Evolutionary conservation across 495 filamentous ascomycete species (phyloP).

Genomic region (Oleoguttula mirabilis): DNA sequence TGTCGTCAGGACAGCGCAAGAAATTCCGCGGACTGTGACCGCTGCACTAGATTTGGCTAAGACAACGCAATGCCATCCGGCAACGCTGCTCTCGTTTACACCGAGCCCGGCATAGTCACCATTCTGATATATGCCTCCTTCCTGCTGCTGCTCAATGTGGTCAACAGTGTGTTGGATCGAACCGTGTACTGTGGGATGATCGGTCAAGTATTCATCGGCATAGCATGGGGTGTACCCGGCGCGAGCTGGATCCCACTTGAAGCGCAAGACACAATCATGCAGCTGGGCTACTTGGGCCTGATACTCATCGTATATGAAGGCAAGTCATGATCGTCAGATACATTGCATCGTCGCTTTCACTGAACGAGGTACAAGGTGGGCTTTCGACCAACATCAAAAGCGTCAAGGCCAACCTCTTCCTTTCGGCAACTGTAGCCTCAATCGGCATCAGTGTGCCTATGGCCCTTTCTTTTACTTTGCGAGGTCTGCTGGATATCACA

Average conservation of each 20-base stretch:
- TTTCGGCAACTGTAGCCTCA: conserved; percentile 49
- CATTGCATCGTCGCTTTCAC: too few relatives aligned
- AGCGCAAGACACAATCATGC: conserved; percentile 46
- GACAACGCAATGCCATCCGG: too few relatives aligned
- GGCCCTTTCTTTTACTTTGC: conserved; percentile 52
- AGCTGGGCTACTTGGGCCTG: conserved; percentile 66
- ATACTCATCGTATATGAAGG: conserved; percentile 66
- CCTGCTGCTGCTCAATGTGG: conserved; percentile 51
- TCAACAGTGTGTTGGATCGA: conserved; percentile 46
- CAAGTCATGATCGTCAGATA: too few relatives aligned
- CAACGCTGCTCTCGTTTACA: conserved; percentile 30
- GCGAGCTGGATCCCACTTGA: conserved; percentile 38
- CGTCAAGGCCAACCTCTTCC: conserved; percentile 45
- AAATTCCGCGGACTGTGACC: too few relatives aligned
- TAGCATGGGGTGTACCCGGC: conserved; percentile 54
- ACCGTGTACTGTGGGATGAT: conserved; percentile 59
- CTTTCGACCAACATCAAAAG: conserved; percentile 49
- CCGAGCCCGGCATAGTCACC: conserved; percentile 45
- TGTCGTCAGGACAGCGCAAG: too few relatives aligned
- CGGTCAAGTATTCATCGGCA: conserved; percentile 61
- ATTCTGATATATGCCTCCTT: conserved; percentile 54
- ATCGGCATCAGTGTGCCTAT: conserved; percentile 57
- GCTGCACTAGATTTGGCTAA: too few relatives aligned
- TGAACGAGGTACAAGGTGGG: too few relatives aligned
- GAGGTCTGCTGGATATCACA: conserved; percentile 31